Base-by-base conservation (phyloP, 2,329 filamentous ascomycete species). In the Coleophoma eucalyptorum region DNA sequence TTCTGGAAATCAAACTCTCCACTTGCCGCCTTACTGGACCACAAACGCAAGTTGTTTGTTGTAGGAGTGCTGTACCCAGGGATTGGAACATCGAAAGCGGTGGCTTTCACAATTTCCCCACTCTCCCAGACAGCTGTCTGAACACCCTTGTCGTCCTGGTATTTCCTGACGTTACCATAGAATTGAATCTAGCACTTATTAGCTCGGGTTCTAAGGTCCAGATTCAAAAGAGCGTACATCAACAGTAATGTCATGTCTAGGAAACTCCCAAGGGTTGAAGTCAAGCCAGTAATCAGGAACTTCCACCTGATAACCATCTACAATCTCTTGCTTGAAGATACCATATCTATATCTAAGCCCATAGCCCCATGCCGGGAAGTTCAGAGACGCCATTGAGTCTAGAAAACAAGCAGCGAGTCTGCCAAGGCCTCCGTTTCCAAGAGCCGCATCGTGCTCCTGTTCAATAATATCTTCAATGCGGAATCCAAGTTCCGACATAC, bases 1-100 rank as follows among this genome's bases (percentile, higher is more conserved):
- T 97, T 97, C 66, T 97, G 93, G 74, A 99, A 99, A 73, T 99
- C 93, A 58, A 99, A 99, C 70, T 99, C 94, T 58, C 94, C 94
- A 61, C 90, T 93, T 43, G 92, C 92, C 41, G 94, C 93, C 73
- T 97, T 97, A 77, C 91, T 97, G 42, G 91, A 96, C 94, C 94
- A 99, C 37, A 99, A 79, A 54, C 94, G 87, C 56, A 99, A 78
- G 72, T 99, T 99, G 77, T 99, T 99, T 61, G 92, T 97, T 11
- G 92, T 93, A 7, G 83, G 76, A 0, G 94, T 99, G 55, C 83
- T 84, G 67, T 91, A 97, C 10, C 94, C 94, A 18, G 94, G 94
- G 59, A 97, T 90, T 54, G 85, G 83, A 40, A 97, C 90, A 70
- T 99, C 94, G 65, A 94, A 97, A 51, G 94, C 94, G 31, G 96